Conservation (phyloP, 257 asterid genomes). For the Penstemon barbatus region DNA sequence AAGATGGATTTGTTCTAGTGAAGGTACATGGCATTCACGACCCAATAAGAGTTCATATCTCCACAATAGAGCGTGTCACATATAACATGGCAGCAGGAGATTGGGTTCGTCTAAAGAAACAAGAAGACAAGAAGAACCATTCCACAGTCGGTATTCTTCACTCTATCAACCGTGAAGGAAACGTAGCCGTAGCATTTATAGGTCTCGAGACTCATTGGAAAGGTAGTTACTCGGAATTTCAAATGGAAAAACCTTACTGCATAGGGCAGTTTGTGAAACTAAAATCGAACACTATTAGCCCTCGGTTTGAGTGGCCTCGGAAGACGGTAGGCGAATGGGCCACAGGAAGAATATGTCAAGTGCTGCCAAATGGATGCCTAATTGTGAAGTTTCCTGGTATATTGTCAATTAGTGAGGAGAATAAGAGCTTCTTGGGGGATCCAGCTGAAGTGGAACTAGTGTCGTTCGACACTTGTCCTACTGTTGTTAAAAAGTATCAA, state of each 20-base stretch:
- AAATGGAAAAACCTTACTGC: constrained; percentile 74
- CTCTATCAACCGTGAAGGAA: constrained; percentile 57
- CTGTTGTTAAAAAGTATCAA: constrained; percentile 67
- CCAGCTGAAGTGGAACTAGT: constrained; percentile 80
- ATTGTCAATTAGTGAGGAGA: constrained; percentile 42
- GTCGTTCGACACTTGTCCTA: constrained; percentile 54
- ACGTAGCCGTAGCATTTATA: constrained; percentile 63
- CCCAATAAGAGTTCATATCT: constrained; percentile 61
- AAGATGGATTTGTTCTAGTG: constrained; percentile 67
- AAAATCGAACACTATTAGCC: constrained; percentile 51
- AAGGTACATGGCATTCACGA: constrained; percentile 75
- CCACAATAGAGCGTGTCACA: constrained; percentile 71
- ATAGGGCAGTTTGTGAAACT: constrained; percentile 73
- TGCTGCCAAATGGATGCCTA: constrained; percentile 82
- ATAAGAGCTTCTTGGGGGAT: constrained; percentile 57
- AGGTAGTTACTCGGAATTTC: constrained; percentile 64
- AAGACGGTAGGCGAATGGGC: constrained; percentile 67
- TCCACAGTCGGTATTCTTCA: constrained; percentile 77
- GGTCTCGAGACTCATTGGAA: constrained; percentile 76
- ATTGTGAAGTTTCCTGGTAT: constrained; percentile 70
- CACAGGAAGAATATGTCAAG: constrained; percentile 57
- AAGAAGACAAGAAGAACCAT: constrained; percentile 52
- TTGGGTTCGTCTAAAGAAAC: constrained; percentile 68
- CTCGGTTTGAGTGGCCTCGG: constrained; percentile 81
- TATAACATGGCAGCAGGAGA: constrained; percentile 79